Evolutionary conservation across 176 grass and related monocot species (phyloP).

Genomic region (Dactylis glomerata): DNA sequence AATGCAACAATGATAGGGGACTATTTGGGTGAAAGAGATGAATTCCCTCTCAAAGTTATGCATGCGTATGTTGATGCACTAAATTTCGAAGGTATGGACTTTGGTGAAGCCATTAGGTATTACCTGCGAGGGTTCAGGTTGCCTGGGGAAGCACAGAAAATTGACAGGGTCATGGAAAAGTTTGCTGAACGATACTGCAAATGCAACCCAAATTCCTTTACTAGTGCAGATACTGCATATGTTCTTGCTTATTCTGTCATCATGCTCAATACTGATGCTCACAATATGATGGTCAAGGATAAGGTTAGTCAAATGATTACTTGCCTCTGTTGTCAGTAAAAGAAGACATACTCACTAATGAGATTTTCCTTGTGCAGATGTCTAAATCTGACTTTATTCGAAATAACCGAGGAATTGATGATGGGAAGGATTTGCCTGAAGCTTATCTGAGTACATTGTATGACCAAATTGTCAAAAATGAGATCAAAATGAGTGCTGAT

Average conservation of each 20-base stretch:
- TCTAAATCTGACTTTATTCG: conserved; percentile 84
- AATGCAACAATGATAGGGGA: conserved; percentile 93
- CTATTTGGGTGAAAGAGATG: conserved; percentile 96
- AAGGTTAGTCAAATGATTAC: conserved; percentile 56
- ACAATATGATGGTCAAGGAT: conserved; percentile 99
- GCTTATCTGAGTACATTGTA: conserved; percentile 79
- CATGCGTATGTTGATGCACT: conserved; percentile 98
- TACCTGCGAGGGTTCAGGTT: conserved; percentile 91
- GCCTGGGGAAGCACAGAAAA: conserved; percentile 98
- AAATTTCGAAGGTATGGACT: conserved; percentile 89
- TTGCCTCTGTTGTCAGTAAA: background rate
- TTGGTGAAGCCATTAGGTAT: conserved; percentile 91
- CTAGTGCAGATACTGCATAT: conserved; percentile 99
- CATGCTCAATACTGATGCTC: conserved; percentile 96
- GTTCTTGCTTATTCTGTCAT: conserved; percentile 99
- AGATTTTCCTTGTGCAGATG: conserved; percentile 62
- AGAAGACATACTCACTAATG: conserved; percentile 12
- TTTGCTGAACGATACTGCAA: conserved; percentile 97
- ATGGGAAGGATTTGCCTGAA: conserved; percentile 98
- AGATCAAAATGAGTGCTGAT: conserved; percentile 97
- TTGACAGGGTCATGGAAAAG: conserved; percentile 99
- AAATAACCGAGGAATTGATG: conserved; percentile 98
- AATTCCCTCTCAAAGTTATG: conserved; percentile 98
- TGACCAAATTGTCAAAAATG: conserved; percentile 96
- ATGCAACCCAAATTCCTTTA: conserved; percentile 90